These are phyloP conservation scores for Chaetomium globosum DNA, from an alignment of 2,329 filamentous ascomycete species.

Conservation along the genomic window DNA sequence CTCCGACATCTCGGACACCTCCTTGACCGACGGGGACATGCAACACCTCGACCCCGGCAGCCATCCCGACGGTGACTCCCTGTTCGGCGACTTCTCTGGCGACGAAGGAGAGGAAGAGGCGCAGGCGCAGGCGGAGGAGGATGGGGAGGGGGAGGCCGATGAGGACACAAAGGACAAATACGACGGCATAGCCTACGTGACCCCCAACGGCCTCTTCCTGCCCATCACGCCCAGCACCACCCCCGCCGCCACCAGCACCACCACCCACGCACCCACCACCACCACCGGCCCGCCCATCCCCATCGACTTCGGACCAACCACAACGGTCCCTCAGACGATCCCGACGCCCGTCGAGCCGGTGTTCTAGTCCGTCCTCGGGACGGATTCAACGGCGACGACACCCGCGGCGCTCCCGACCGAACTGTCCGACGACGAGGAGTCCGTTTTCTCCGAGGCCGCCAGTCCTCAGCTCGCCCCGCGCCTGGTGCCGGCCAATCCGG, in stretches of 20 bases:
- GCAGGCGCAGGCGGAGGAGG: too few species aligned
- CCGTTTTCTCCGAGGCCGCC: too few species aligned
- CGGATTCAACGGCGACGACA: slow-evolving; percentile 6
- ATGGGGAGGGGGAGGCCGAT: neutral
- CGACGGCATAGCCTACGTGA: neutral
- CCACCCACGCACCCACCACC: neutral
- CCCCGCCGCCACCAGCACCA: neutral
- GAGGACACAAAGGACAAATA: neutral
- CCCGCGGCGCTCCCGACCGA: neutral
- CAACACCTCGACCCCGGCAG: neutral
- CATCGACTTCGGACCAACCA: slow-evolving; percentile 5
- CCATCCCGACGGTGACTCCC: neutral
- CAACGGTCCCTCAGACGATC: neutral
- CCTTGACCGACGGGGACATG: neutral
- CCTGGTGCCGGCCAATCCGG: too few species aligned
- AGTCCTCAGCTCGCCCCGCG: too few species aligned
- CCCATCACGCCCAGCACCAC: neutral
- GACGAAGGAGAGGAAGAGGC: too few species aligned
- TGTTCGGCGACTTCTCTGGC: neutral
- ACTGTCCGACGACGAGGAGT: neutral
- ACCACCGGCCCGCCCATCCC: neutral
- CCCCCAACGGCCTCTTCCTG: neutral
- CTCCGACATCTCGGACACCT: neutral
- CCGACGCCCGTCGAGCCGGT: neutral
- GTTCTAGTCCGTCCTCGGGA: slow-evolving; percentile 11